Conservation (phyloP, 176 grass and related monocot genomes). For the Cenchrus fungigraminus region DNA sequence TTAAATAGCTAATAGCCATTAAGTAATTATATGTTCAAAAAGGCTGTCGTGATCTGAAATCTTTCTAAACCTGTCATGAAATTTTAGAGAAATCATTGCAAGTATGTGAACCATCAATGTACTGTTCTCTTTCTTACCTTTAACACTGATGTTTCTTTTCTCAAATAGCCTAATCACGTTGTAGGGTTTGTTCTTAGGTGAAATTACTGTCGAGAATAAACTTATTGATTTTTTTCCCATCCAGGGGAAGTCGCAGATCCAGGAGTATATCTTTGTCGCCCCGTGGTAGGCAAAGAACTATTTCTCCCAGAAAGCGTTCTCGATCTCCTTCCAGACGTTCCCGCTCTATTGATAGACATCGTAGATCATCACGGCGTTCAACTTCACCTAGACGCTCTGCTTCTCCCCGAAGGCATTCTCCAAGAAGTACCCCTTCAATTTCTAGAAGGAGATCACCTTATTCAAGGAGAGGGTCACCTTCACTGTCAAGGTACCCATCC, state of each 20-base stretch:
- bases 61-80: background rate
- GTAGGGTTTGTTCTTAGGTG: background rate
- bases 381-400: slow-evolving; percentile 58
- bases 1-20: background rate
- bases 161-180: background rate
- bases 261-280: slow-evolving; percentile 67
- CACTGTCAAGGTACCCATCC: slow-evolving; percentile 52
- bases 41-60: background rate
- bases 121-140: background rate
- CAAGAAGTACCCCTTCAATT: slow-evolving; percentile 44
- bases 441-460: slow-evolving; percentile 61
- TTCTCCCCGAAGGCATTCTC: slow-evolving; percentile 68
- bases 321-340: slow-evolving; percentile 50
- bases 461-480: slow-evolving; percentile 55
- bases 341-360: slow-evolving; percentile 50
- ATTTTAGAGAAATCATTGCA: background rate
- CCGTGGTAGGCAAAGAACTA: slow-evolving; percentile 40
- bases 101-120: background rate
- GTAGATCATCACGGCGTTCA: slow-evolving; percentile 48
- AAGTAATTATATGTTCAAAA: background rate
- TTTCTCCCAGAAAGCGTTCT: slow-evolving; percentile 69
- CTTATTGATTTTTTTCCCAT: slow-evolving; percentile 12
- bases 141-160: slow-evolving; percentile 7
- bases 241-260: slow-evolving; percentile 59
- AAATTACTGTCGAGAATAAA: background rate